Percentiles rank a stretch among this genome's conserved stretches.
Conservation (phyloP, 176 grass and related monocot species). For the Stipa capillata region DNA sequence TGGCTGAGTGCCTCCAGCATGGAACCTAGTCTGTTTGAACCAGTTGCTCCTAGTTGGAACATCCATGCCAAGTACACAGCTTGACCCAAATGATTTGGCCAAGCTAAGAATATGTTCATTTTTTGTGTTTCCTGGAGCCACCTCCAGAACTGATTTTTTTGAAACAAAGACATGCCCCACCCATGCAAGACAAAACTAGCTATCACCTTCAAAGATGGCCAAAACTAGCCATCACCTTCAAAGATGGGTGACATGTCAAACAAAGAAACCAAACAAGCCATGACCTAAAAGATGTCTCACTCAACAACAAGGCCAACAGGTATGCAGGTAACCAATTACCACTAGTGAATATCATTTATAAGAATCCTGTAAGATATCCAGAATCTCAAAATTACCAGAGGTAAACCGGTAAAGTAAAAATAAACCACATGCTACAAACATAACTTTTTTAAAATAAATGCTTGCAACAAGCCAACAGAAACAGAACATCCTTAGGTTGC, state of each 20-base stretch:
- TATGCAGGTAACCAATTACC: background rate
- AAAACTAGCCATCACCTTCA: no score
- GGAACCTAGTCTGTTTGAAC: background rate
- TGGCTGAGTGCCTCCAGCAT: background rate
- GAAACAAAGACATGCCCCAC: background rate
- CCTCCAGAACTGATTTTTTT: background rate
- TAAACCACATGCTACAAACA: background rate
- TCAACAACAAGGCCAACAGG: conserved; percentile 4
- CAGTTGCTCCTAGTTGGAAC: background rate
- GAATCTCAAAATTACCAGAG: background rate
- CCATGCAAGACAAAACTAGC: background rate
- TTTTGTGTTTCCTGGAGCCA: background rate
- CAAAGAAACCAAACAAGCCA: background rate
- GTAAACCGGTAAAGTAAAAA: background rate
- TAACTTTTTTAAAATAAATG: background rate
- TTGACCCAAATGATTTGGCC: background rate
- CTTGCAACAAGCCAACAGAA: background rate
- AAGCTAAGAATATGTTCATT: background rate
- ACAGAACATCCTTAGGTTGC: background rate
- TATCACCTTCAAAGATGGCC: background rate
- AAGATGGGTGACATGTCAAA: background rate
- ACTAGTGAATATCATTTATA: background rate
- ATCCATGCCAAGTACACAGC: background rate
- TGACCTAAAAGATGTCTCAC: background rate
- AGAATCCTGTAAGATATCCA: background rate